Conservation (phyloP, 345 rosid species). For the Diplotaxis tenuifolia region DNA sequence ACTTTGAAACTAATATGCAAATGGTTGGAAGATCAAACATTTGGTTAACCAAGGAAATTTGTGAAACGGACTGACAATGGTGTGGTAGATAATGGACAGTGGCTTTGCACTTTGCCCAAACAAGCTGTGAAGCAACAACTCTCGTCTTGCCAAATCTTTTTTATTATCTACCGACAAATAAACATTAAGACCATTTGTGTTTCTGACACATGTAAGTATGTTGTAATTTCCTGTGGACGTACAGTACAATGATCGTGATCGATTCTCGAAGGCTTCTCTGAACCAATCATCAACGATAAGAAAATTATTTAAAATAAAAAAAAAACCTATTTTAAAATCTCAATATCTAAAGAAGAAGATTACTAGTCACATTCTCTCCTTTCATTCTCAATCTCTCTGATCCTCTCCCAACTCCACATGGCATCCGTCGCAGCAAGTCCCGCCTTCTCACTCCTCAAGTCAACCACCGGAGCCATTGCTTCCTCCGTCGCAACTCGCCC, state of each 20-base stretch:
- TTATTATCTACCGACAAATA: constrained; percentile 48
- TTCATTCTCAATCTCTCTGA: constrained; percentile 9
- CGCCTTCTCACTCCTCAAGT: constrained; percentile 55
- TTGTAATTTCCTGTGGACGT: constrained; percentile 1
- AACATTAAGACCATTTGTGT: constrained; percentile 20
- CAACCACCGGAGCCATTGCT: constrained; percentile 34
- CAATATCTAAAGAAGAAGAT: background rate
- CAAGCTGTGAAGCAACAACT: constrained; percentile 54
- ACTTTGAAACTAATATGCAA: constrained; percentile 61
- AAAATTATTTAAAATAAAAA: background rate
- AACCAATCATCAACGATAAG: constrained; percentile 74
- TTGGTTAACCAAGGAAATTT: constrained; percentile 48
- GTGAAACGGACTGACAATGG: constrained; percentile 61
- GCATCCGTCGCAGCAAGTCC: constrained; percentile 73
- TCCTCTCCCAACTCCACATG: constrained; percentile 34
- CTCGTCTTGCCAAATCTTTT: background rate
- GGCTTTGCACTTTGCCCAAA: constrained; percentile 59
- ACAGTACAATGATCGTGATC: background rate
- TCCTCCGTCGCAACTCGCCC: constrained; percentile 31
- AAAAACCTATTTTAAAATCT: background rate
- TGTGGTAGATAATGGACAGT: constrained; percentile 66
- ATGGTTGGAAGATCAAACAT: background rate
- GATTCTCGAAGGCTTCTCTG: background rate
- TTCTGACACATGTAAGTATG: background rate
- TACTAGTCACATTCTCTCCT: constrained; percentile 27